These are phyloP conservation scores for Aspergillus sclerotiicarbonarius DNA, from an alignment of 495 filamentous ascomycete genomes.

Conservation along the genomic window DNA sequence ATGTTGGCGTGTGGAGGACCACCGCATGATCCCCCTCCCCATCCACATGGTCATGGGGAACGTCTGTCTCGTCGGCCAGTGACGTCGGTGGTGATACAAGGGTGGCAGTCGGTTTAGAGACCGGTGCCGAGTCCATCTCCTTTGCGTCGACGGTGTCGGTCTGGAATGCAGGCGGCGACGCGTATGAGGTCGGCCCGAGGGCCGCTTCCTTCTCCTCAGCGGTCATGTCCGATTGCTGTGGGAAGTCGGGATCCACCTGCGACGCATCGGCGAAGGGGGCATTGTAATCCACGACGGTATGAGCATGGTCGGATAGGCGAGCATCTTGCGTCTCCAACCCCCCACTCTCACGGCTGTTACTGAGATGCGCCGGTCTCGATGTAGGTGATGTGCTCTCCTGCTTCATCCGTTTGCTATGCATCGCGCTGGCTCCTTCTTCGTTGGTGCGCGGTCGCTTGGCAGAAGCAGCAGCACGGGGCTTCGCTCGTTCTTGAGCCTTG, in stretches of 20 bases:
- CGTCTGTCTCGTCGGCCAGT: slow-evolving; percentile 46
- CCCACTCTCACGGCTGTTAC: slow-evolving; percentile 9
- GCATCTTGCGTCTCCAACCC: slow-evolving; percentile 12
- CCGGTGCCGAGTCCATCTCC: slow-evolving; percentile 29
- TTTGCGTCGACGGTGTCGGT: slow-evolving; percentile 33
- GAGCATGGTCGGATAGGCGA: slow-evolving; percentile 13
- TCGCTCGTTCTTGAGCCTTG: slow-evolving; percentile 58
- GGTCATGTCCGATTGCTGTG: slow-evolving; percentile 15
- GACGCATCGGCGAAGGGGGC: slow-evolving; percentile 4
- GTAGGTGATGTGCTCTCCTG: slow-evolving; percentile 41
- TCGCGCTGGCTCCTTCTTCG: slow-evolving; percentile 31
- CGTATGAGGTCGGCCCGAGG: slow-evolving; percentile 32
- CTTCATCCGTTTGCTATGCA: slow-evolving; percentile 37
- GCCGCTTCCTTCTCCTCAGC: slow-evolving; percentile 20
- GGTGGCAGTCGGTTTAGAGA: slow-evolving; percentile 39
- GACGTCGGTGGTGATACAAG: slow-evolving; percentile 55
- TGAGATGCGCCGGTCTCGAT: slow-evolving; percentile 23
- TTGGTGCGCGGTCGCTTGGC: slow-evolving; percentile 47
- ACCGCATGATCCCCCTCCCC: slow-evolving; percentile 36
- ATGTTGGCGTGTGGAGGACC: slow-evolving; percentile 43
- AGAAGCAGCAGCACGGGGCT: slow-evolving; percentile 52
- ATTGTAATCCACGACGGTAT: slow-evolving; percentile 12
- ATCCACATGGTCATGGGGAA: slow-evolving; percentile 34
- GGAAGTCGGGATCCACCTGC: slow-evolving; percentile 14
- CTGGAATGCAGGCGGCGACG: slow-evolving; percentile 39